Percentiles rank a stretch among this genome's conserved stretches.
Evolutionary conservation across 768 basidiomycete species (phyloP).

Genomic region (Leccinum boreale): DNA sequence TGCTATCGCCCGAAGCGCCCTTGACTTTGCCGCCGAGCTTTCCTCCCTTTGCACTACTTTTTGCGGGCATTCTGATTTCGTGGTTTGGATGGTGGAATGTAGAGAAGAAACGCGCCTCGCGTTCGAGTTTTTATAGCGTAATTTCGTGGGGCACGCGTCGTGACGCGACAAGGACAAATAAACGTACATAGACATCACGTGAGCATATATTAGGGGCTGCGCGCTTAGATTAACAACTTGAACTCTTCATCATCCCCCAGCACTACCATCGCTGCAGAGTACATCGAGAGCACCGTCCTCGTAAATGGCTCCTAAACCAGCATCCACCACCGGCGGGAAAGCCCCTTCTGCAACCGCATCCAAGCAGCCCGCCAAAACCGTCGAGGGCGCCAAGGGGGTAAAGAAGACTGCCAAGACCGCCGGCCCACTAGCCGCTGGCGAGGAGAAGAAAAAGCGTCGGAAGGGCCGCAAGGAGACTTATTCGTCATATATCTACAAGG

Average conservation of each 20-base stretch:
- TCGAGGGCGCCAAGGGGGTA: conserved; percentile 60
- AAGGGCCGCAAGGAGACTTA: conserved; percentile 90
- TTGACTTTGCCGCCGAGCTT: conserved; percentile 55
- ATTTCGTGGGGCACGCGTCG: conserved; percentile 35
- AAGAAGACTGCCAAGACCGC: conserved; percentile 68
- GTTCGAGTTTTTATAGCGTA: conserved; percentile 22
- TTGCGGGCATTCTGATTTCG: conserved; percentile 25
- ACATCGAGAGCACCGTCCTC: neutral
- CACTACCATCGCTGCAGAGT: neutral
- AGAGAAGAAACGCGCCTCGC: neutral
- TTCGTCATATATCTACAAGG: conserved; percentile 91
- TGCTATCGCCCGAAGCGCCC: conserved; percentile 26
- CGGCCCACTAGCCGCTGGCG: conserved; percentile 55
- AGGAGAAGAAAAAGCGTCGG: conserved; percentile 86
- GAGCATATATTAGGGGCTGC: conserved; percentile 34
- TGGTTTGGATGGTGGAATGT: neutral
- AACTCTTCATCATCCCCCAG: conserved; percentile 14
- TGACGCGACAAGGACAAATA: conserved; percentile 33
- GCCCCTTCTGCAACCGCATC: conserved; percentile 54
- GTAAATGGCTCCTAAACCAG: conserved; percentile 56
- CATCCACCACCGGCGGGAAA: conserved; percentile 68
- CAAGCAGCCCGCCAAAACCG: conserved; percentile 62
- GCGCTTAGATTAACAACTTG: conserved; percentile 1
- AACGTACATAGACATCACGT: conserved; percentile 30
- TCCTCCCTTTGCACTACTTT: conserved; percentile 31